Evolutionary conservation across 352 stramenopile genomes (phyloP).

Genomic region (Phytophthora cajani): DNA sequence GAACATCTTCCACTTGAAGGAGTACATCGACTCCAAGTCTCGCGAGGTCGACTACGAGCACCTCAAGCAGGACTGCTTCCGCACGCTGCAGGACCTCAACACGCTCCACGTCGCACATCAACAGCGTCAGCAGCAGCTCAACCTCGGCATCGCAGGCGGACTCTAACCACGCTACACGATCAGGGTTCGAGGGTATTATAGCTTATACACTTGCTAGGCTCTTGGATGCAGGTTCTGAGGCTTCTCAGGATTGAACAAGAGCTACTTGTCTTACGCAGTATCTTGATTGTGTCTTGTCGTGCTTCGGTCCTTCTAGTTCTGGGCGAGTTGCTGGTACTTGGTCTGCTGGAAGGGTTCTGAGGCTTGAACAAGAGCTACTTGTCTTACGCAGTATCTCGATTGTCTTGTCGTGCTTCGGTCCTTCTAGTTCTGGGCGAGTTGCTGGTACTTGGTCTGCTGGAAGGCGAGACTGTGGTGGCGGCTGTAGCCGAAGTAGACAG

Average conservation of each 20-base stretch:
- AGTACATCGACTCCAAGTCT: slow-evolving; percentile 90
- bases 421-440: slow-evolving; percentile 44
- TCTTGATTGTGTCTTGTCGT: neutral
- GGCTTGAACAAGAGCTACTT: neutral
- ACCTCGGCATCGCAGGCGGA: slow-evolving; percentile 27
- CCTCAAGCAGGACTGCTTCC: slow-evolving; percentile 84
- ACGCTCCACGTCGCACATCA: slow-evolving; percentile 68
- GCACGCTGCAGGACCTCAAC: slow-evolving; percentile 79
- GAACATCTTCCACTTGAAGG: slow-evolving; percentile 92
- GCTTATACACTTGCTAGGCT: slow-evolving; percentile 12
- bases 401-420: neutral
- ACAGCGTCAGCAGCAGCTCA: slow-evolving; percentile 37
- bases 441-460: slow-evolving; percentile 71
- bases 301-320: slow-evolving; percentile 25
- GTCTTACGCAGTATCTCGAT: slow-evolving; percentile 5
- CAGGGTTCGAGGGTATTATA: slow-evolving; percentile 3
- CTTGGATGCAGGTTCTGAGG: neutral
- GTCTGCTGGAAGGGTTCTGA: slow-evolving; percentile 57
- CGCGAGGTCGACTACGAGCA: slow-evolving; percentile 91
- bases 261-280: neutral
- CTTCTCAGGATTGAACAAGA: slow-evolving; percentile 2
- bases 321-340: slow-evolving; percentile 57
- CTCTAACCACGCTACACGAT: slow-evolving; percentile 6
- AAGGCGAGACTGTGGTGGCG: slow-evolving; percentile 72
- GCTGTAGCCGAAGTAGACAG: slow-evolving; percentile 78